A percentile compares a stretch with the other conserved stretches of the same genome.
phyloP scores from a whole-genome alignment of 2,329 filamentous ascomycete genomes.

The Teratosphaeriaceae sp. region DNA sequence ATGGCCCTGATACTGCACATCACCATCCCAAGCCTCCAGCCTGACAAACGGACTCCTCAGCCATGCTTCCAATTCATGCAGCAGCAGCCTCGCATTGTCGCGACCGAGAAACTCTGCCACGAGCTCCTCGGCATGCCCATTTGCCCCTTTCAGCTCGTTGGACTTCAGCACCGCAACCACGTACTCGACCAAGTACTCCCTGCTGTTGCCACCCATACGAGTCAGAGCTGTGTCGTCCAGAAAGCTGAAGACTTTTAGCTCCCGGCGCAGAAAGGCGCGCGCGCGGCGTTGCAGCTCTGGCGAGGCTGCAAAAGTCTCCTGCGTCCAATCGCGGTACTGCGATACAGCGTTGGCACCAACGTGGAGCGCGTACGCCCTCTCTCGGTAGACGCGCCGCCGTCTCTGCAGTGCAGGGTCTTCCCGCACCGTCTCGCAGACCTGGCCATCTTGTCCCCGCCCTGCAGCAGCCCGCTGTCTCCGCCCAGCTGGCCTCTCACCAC shows the following conservation, averaged over 20 bases:
- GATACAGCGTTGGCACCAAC: conserved; percentile 77
- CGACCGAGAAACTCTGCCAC: conserved; percentile 71
- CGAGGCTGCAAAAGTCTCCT: conserved; percentile 57
- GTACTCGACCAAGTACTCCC: conserved; percentile 79
- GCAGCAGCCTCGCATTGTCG: conserved; percentile 64
- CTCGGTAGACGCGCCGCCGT: conserved; percentile 66
- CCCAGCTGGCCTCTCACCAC: neutral
- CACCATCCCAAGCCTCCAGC: conserved; percentile 70
- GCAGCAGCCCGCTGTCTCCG: conserved; percentile 6
- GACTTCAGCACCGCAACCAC: conserved; percentile 76
- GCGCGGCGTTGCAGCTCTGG: conserved; percentile 67
- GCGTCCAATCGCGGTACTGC: conserved; percentile 66
- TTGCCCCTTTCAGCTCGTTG: conserved; percentile 71
- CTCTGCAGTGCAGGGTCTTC: conserved; percentile 43
- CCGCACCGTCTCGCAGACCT: conserved; percentile 1
- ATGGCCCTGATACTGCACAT: conserved; percentile 59
- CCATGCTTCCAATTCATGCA: conserved; percentile 81
- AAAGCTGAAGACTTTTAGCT: conserved; percentile 77
- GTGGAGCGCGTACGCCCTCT: conserved; percentile 68
- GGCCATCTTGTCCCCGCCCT: too few relatives aligned
- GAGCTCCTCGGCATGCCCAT: conserved; percentile 72
- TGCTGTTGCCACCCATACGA: conserved; percentile 16
- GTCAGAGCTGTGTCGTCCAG: conserved; percentile 39
- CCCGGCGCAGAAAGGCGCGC: conserved; percentile 72
- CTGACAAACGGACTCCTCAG: conserved; percentile 70